Conservation (phyloP, 768 basidiomycete genomes). For the Phaffia australis region DNA sequence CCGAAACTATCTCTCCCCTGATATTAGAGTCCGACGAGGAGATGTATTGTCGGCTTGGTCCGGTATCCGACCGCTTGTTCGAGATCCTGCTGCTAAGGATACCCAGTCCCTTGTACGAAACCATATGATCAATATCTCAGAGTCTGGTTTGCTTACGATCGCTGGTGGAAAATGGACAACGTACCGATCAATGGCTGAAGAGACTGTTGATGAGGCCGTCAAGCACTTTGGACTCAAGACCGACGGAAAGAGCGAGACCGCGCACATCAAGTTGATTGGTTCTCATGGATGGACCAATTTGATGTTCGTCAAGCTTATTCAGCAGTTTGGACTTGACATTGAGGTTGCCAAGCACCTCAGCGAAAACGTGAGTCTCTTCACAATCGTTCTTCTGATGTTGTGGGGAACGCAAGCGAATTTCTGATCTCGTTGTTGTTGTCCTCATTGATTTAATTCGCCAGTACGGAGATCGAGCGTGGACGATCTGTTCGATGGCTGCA, state of each 20-base stretch:
- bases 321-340: slow-evolving; percentile 83
- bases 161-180: slow-evolving; percentile 99
- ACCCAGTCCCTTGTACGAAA: slow-evolving; percentile 85
- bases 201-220: slow-evolving; percentile 80
- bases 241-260: slow-evolving; percentile 61
- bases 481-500: slow-evolving; percentile 67
- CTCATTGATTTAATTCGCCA: neutral
- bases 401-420: neutral
- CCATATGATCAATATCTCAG: slow-evolving; percentile 77
- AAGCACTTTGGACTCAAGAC: slow-evolving; percentile 59
- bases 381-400: no score
- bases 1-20: slow-evolving; percentile 71
- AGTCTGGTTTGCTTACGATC: slow-evolving; percentile 77
- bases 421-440: neutral
- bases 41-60: slow-evolving; percentile 95
- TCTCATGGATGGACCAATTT: slow-evolving; percentile 88
- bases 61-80: slow-evolving; percentile 79
- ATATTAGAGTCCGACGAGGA: slow-evolving; percentile 85
- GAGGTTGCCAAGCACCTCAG: slow-evolving; percentile 88
- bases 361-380: slow-evolving; percentile 45
- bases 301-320: slow-evolving; percentile 94
- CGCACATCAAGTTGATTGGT: slow-evolving; percentile 69
- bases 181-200: slow-evolving; percentile 89
- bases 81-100: slow-evolving; percentile 60
- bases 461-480: slow-evolving; percentile 96